Evolutionary conservation across 2,329 filamentous ascomycete species (phyloP), one percentile per base, ranked within the genome.

Genomic region (Fusarium verticillioides): DNA sequence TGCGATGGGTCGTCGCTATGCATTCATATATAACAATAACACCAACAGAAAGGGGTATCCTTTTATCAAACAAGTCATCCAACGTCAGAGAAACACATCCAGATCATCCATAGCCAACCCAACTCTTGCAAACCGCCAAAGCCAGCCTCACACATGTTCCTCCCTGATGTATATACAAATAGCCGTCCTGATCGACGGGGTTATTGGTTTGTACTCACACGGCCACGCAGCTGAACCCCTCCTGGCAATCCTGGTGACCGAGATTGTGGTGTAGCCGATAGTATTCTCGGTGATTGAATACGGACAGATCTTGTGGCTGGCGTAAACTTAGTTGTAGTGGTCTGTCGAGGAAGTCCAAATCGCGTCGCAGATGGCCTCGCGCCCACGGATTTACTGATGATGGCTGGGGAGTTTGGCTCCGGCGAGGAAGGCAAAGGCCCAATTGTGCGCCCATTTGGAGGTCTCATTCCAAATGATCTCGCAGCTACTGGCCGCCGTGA

Each of bases 41-140:
- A 64, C 58, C 53, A 75, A 66, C 69, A 73, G 61, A 75, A 69
- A 67, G 67, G 76, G 76, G 73, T 78, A 78, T 77, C 75, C 69
- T 72, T 69, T 69, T 69, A 67, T 60, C 60, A 75, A 75, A 62
- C 62, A 60, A 63, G 37, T 69, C 73, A 70, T 75, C 64, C 67
- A 72, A 73, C 60, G 66, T 70, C 47, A 69, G 63, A 66, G 42
- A 72, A 70, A 44, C 59, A 57, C 54, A 67, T 69, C 52, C 63
- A 73, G 59, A 65, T 60, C 47, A 32, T 66, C 42, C 52, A 39
- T 39, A 53, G 46, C 53, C 63, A 66, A 47, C n/a, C 46, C 60
- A 32, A 30, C 54, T 47, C 42, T 60, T 63, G 21, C 53, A 43
- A 60, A 36, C 42, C 23, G 37, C 32, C 26, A 32, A 21, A 47